Percentiles rank a stretch among this genome's conserved stretches.
Conservation (phyloP, 768 basidiomycete genomes). For the Hydnomerulius pinastri region DNA sequence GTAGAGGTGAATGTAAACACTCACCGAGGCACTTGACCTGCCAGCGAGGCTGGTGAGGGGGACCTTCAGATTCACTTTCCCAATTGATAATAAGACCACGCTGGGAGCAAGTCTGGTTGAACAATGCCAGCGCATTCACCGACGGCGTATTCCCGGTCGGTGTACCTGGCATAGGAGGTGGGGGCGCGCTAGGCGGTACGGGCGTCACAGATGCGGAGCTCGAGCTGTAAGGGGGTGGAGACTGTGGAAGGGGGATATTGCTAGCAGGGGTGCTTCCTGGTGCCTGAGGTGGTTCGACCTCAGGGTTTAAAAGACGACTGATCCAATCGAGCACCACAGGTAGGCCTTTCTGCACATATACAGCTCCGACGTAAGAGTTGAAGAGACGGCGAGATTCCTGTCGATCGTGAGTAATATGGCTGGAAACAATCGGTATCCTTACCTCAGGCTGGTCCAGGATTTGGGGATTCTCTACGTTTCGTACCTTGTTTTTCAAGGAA, state of each 20-base stretch:
- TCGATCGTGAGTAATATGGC: constrained; percentile 5
- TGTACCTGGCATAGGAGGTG: constrained; percentile 24
- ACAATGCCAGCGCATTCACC: constrained; percentile 44
- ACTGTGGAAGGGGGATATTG: constrained; percentile 11
- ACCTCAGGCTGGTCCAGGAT: constrained; percentile 41
- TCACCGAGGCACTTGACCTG: constrained; percentile 54
- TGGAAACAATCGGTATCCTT: neutral
- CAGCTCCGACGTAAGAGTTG: constrained; percentile 64
- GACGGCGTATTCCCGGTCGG: constrained; percentile 23
- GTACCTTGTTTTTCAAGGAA: constrained; percentile 53
- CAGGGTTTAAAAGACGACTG: constrained; percentile 55
- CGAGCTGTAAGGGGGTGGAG: constrained; percentile 28
- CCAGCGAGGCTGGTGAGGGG: constrained; percentile 59
- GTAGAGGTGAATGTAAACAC: constrained; percentile 16
- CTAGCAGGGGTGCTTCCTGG: constrained; percentile 16
- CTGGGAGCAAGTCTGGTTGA: constrained; percentile 57
- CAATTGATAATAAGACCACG: constrained; percentile 47
- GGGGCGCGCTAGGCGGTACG: constrained; percentile 12
- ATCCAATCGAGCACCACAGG: constrained; percentile 57
- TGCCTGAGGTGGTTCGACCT: constrained; percentile 24
- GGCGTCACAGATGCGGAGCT: constrained; percentile 10
- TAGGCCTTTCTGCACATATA: constrained; percentile 59
- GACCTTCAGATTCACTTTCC: constrained; percentile 48
- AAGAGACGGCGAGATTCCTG: constrained; percentile 62
- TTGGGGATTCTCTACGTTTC: constrained; percentile 41